Evolutionary conservation across 2,329 filamentous ascomycete species (phyloP).

Genomic region (Arthrobotrys megalospora): DNA sequence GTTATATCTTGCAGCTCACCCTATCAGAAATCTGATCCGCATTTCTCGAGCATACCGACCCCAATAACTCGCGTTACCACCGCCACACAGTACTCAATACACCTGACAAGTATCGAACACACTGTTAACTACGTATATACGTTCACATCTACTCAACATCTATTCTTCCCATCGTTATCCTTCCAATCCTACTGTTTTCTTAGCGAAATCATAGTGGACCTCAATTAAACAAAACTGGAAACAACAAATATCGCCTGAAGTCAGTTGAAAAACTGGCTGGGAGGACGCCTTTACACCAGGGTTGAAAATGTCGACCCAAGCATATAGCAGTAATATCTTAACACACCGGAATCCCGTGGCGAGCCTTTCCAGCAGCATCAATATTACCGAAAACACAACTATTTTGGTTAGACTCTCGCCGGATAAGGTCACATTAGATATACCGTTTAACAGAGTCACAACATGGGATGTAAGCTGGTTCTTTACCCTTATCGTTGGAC

Average conservation of each 20-base stretch:
- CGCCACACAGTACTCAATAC: conserved; percentile 40
- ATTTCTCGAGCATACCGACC: conserved; percentile 43
- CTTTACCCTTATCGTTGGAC: not conserved
- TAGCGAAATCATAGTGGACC: not conserved
- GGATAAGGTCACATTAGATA: conserved; percentile 53
- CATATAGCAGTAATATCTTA: conserved; percentile 41
- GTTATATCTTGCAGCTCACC: conserved; percentile 46
- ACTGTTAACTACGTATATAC: conserved; percentile 3
- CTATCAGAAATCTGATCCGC: conserved; percentile 44
- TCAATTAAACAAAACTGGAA: conserved; percentile 15
- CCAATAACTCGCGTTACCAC: conserved; percentile 28
- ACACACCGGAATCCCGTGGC: conserved; percentile 33
- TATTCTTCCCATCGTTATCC: conserved; percentile 18
- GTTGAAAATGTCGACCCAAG: conserved; percentile 39
- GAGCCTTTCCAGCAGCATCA: conserved; percentile 30
- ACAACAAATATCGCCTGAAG: not conserved
- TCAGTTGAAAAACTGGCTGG: conserved; percentile 33
- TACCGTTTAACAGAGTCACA: conserved; percentile 59
- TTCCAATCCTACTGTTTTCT: conserved; percentile 2
- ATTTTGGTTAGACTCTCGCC: conserved; percentile 55
- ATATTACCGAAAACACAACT: conserved; percentile 40
- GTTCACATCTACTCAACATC: conserved; percentile 1
- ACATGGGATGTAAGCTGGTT: conserved; percentile 50
- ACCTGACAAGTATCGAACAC: conserved; percentile 6
- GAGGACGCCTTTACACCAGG: conserved; percentile 24